These are phyloP conservation scores for Penicillium sp. DNA, from an alignment of 2,329 filamentous ascomycete species.

Conservation along the genomic window DNA sequence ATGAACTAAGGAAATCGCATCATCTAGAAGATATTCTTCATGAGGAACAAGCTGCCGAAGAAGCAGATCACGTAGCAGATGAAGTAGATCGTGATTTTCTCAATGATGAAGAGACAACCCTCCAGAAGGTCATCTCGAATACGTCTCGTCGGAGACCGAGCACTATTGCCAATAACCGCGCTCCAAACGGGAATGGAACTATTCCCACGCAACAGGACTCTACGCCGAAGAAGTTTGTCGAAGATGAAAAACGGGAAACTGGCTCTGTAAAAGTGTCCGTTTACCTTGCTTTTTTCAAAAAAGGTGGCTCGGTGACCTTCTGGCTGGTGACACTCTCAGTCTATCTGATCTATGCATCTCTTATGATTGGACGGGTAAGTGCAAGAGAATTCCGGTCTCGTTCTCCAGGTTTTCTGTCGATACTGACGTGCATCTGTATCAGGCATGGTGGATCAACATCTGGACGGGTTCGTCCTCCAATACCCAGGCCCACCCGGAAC, in stretches of 20 bases:
- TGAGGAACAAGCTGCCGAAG: slow-evolving; percentile 46
- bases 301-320: slow-evolving; percentile 62
- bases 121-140: slow-evolving; percentile 27
- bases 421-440: slow-evolving; percentile 2
- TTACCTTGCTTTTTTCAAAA: slow-evolving; percentile 66
- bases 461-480: slow-evolving; percentile 43
- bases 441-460: slow-evolving; percentile 50
- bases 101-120: slow-evolving; percentile 16
- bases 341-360: slow-evolving; percentile 56
- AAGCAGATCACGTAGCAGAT: slow-evolving; percentile 23
- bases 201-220: slow-evolving; percentile 20
- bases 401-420: background rate
- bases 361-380: slow-evolving; percentile 54
- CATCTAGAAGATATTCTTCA: slow-evolving; percentile 45
- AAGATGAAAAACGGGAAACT: slow-evolving; percentile 70
- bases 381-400: no score
- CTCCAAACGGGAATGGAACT: slow-evolving; percentile 17
- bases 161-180: slow-evolving; percentile 10
- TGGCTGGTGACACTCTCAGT: slow-evolving; percentile 58
- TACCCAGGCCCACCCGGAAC: slow-evolving; percentile 16
- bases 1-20: slow-evolving; percentile 52
- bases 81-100: slow-evolving; percentile 14
- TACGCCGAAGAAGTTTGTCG: slow-evolving; percentile 66
- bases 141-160: slow-evolving; percentile 12
- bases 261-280: slow-evolving; percentile 67